Evolutionary conservation across 768 basidiomycete species (phyloP).

Genomic region (Tylopilus sp.): DNA sequence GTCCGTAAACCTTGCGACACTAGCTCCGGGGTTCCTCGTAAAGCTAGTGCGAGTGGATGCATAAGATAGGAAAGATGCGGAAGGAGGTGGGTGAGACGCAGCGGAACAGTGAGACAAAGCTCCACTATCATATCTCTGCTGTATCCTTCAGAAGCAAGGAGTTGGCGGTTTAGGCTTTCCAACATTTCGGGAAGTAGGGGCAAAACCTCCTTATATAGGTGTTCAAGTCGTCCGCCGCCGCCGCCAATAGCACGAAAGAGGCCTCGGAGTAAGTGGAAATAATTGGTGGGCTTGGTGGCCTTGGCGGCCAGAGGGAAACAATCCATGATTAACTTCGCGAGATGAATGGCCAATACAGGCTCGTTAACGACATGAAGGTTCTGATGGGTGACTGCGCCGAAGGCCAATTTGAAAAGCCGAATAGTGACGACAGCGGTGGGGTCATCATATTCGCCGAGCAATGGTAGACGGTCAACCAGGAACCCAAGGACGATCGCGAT

Average conservation of each 20-base stretch:
- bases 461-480: conserved; percentile 75
- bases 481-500: conserved; percentile 87
- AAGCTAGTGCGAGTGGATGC: conserved; percentile 90
- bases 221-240: conserved; percentile 88
- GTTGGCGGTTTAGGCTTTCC: conserved; percentile 88
- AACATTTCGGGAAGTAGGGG: conserved; percentile 97
- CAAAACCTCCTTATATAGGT: conserved; percentile 92
- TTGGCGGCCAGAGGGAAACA: conserved; percentile 94
- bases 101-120: conserved; percentile 92
- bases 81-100: conserved; percentile 91
- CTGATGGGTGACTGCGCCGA: conserved; percentile 65
- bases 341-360: conserved; percentile 87
- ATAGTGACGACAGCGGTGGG: conserved; percentile 80
- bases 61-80: conserved; percentile 94
- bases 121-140: conserved; percentile 93
- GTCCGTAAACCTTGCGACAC: conserved; percentile 95
- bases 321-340: conserved; percentile 92
- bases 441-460: conserved; percentile 84
- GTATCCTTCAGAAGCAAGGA: conserved; percentile 78
- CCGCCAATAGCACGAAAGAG: conserved; percentile 93
- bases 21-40: conserved; percentile 83
- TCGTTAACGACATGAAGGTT: conserved; percentile 69
- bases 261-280: conserved; percentile 87
- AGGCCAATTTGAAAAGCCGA: conserved; percentile 93
- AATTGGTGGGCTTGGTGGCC: conserved; percentile 85